These are phyloP conservation scores for Psilocybe cubensis DNA, from an alignment of 768 basidiomycete species.

Conservation along the genomic window DNA sequence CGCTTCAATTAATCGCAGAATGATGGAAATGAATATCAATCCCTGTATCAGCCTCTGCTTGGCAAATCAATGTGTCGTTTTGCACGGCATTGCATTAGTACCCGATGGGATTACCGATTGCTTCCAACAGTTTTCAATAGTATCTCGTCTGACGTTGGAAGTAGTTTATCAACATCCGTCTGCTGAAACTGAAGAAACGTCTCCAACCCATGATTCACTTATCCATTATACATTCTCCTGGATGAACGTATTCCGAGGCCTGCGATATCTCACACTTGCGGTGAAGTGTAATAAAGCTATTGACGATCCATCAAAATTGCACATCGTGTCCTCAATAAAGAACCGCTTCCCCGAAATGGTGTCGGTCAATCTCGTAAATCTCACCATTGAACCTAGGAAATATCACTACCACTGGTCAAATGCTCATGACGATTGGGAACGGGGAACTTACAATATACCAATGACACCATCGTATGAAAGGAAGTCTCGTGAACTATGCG, in stretches of 20 bases:
- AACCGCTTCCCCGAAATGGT: constrained; percentile 5
- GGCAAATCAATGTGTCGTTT: background rate
- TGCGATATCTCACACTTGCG: constrained; percentile 5
- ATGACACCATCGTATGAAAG: background rate
- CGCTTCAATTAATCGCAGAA: background rate
- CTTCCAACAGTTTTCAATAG: background rate
- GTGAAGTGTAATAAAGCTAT: background rate
- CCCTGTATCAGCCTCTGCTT: constrained; percentile 9
- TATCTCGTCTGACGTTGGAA: constrained; percentile 4
- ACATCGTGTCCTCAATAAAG: constrained; percentile 4
- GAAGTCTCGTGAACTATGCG: constrained; percentile 6
- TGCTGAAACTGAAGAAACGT: background rate
- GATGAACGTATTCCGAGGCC: constrained; percentile 7
- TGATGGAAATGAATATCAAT: background rate
- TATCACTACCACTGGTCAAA: constrained; percentile 18
- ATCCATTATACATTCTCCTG: constrained; percentile 8
- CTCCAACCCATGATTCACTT: background rate
- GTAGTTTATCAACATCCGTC: background rate
- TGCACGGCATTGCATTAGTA: background rate
- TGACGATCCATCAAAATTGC: background rate
- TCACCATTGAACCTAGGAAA: constrained; percentile 1
- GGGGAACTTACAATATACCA: background rate
- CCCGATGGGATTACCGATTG: background rate
- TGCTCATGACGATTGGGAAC: constrained; percentile 7
- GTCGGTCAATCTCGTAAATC: constrained; percentile 2